Conservation (phyloP, 306 rosid genomes). For the Prunus davidiana region DNA sequence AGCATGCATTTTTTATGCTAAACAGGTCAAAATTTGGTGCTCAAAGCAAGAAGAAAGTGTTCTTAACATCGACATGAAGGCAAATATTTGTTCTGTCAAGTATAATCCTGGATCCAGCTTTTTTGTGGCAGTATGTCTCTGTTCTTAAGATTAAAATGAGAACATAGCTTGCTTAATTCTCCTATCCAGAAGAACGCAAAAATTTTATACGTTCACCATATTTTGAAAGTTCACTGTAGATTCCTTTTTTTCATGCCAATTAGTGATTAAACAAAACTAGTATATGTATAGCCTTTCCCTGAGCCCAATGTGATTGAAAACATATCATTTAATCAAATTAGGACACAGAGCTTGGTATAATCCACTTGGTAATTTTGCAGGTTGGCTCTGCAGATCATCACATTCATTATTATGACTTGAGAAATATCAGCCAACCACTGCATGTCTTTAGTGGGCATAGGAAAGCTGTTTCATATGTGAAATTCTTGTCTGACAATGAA, state of each 20-base stretch:
- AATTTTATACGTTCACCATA: background rate
- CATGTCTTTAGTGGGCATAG: slow-evolving; percentile 75
- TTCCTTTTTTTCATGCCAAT: background rate
- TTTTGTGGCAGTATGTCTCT: slow-evolving; percentile 66
- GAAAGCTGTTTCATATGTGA: slow-evolving; percentile 86
- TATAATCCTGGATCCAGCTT: slow-evolving; percentile 88
- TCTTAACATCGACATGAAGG: slow-evolving; percentile 82
- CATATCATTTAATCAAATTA: background rate
- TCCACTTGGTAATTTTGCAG: slow-evolving; percentile 30
- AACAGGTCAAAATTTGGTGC: slow-evolving; percentile 88
- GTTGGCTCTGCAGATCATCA: slow-evolving; percentile 94
- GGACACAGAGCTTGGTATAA: background rate
- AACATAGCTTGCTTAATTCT: background rate
- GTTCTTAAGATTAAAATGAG: background rate
- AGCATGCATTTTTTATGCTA: background rate
- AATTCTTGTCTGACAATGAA: slow-evolving; percentile 73
- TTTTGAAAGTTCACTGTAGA: background rate
- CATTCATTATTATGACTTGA: slow-evolving; percentile 85
- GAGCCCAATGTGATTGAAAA: background rate
- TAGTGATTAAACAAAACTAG: background rate
- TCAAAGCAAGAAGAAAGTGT: slow-evolving; percentile 77
- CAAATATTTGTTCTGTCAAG: slow-evolving; percentile 92
- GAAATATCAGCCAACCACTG: slow-evolving; percentile 77
- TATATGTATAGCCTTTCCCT: background rate
- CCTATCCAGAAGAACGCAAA: no score